Percentiles rank a stretch among this genome's conserved stretches.
These are phyloP conservation scores for Hypomontagnella monticulosa DNA, from an alignment of 495 filamentous ascomycete species.

Conservation along the genomic window DNA sequence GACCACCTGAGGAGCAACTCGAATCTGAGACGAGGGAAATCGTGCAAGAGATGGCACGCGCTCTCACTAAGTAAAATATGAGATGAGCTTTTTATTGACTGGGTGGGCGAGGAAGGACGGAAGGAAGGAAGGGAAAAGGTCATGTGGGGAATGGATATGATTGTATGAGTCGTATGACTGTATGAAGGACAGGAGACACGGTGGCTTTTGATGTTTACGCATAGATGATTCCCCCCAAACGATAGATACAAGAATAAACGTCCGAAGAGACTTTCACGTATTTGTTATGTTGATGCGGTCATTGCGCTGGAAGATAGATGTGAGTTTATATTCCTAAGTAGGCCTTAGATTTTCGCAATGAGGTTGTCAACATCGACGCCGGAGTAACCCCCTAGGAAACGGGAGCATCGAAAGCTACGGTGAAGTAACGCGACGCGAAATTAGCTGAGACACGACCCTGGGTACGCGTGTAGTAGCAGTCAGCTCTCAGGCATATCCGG, in stretches of 20 bases:
- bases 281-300: slow-evolving; percentile 3
- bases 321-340: no score
- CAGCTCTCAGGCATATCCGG: no score
- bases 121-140: no score
- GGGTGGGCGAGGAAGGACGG: no score
- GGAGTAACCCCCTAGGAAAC: no score
- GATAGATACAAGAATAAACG: slow-evolving; percentile 11
- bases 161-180: slow-evolving; percentile 33
- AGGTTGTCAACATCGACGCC: no score
- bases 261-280: not conserved
- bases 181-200: slow-evolving; percentile 31
- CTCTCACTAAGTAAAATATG: slow-evolving; percentile 35
- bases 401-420: no score
- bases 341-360: no score
- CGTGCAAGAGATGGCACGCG: slow-evolving; percentile 41
- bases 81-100: not conserved
- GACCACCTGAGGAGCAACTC: slow-evolving; percentile 82
- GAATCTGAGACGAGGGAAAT: slow-evolving; percentile 75
- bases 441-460: no score
- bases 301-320: not conserved
- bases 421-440: no score
- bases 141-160: slow-evolving; percentile 27
- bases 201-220: slow-evolving; percentile 21
- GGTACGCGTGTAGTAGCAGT: no score
- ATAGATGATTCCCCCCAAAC: slow-evolving; percentile 41